Percentiles rank a stretch among this genome's conserved stretches.
Conservation (phyloP, 2,329 filamentous ascomycete genomes). For the Trichoderma polysporum region DNA sequence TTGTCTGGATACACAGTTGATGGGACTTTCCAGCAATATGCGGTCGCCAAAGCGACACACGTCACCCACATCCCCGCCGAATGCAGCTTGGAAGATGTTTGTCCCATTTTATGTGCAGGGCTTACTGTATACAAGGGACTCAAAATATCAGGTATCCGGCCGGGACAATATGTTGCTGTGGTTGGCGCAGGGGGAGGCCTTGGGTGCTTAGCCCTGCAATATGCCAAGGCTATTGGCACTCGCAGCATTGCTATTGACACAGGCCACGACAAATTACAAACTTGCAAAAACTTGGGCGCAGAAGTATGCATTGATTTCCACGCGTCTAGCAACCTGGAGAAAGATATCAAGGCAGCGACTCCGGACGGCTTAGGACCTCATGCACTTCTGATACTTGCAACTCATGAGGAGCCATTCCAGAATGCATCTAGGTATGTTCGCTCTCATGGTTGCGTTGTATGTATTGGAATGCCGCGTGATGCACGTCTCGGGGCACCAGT, state of each 20-base stretch:
- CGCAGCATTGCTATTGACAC: conserved; percentile 78
- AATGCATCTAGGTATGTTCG: conserved; percentile 89
- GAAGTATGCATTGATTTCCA: too few relatives aligned
- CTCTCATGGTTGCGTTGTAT: conserved; percentile 76
- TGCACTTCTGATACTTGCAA: conserved; percentile 82
- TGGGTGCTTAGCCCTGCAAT: conserved; percentile 77
- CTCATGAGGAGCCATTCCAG: conserved; percentile 90
- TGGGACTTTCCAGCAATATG: conserved; percentile 91
- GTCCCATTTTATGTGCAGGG: conserved; percentile 80
- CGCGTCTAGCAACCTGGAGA: too few relatives aligned
- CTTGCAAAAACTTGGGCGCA: too few relatives aligned
- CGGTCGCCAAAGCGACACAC: conserved; percentile 81
- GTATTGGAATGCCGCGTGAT: conserved; percentile 81
- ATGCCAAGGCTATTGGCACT: conserved; percentile 87
- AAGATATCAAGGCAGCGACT: conserved; percentile 79
- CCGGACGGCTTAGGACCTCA: conserved; percentile 80
- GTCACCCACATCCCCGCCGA: conserved; percentile 81
- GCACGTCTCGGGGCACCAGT: conserved; percentile 81
- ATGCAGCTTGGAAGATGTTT: conserved; percentile 70
- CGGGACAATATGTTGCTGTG: conserved; percentile 77
- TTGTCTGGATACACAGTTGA: conserved; percentile 92
- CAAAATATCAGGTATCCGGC: conserved; percentile 73
- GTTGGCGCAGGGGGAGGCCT: conserved; percentile 85
- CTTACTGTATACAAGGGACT: conserved; percentile 88
- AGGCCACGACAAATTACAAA: conserved; percentile 82